These are phyloP conservation scores for Fraxinus americana DNA, from an alignment of 257 asterid species.

Conservation along the genomic window DNA sequence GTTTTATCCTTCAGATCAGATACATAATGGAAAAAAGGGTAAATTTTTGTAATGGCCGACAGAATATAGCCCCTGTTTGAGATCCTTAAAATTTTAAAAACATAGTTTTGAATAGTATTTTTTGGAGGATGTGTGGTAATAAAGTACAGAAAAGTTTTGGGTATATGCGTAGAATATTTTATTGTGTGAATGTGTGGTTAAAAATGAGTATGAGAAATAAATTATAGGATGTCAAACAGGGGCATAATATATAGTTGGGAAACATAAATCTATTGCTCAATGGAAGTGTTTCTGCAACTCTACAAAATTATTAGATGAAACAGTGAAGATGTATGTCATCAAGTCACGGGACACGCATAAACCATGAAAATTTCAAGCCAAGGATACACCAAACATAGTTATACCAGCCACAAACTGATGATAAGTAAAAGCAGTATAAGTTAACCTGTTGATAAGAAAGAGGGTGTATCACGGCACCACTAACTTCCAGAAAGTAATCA, in stretches of 20 bases:
- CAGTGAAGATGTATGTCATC: neutral
- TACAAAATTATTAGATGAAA: neutral
- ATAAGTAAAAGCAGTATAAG: conserved; percentile 12
- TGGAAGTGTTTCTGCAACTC: conserved; percentile 4
- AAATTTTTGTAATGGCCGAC: neutral
- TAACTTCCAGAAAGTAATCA: conserved; percentile 87
- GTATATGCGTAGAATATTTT: too few species aligned
- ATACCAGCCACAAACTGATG: neutral
- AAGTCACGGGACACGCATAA: conserved; percentile 1
- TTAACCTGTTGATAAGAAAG: conserved; percentile 99
- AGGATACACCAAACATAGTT: conserved; percentile 8
- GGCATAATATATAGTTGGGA: neutral
- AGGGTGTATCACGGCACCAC: conserved; percentile 98
- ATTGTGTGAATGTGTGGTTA: too few species aligned
- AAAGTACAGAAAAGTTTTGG: too few species aligned
- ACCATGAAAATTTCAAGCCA: neutral
- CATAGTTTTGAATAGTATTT: too few species aligned
- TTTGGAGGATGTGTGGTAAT: too few species aligned
- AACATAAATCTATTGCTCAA: neutral
- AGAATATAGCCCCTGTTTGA: too few species aligned
- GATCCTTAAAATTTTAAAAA: too few species aligned
- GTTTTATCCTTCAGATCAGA: neutral
- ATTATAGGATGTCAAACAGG: too few species aligned
- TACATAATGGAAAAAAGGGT: neutral
- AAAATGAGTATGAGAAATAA: too few species aligned